Percentiles rank a stretch among this genome's conserved stretches.
These are phyloP conservation scores for Trichoderma simmonsii DNA, from an alignment of 2,329 filamentous ascomycete genomes.

Conservation along the genomic window DNA sequence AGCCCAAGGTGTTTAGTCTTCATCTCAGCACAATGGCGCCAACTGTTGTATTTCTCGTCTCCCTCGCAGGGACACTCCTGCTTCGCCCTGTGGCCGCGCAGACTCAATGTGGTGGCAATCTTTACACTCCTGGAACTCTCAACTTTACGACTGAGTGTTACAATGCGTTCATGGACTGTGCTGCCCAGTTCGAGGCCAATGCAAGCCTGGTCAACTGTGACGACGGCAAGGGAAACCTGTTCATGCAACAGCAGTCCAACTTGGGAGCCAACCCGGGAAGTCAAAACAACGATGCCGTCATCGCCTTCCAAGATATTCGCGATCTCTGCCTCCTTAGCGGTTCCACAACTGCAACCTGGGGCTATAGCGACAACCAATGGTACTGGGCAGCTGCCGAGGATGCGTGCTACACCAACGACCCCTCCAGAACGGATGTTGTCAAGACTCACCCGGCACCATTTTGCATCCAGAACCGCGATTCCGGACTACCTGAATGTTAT, in stretches of 20 bases:
- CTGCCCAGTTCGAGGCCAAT: constrained; percentile 5
- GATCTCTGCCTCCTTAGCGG: constrained; percentile 18
- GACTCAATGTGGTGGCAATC: constrained; percentile 15
- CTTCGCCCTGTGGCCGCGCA: constrained; percentile 10
- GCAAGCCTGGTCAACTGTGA: constrained; percentile 13
- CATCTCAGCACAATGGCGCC: neutral
- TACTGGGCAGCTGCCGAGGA: constrained; percentile 15
- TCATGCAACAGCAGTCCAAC: constrained; percentile 18
- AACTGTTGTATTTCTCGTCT: neutral
- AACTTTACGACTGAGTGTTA: constrained; percentile 18
- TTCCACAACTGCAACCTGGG: constrained; percentile 15
- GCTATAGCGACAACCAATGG: constrained; percentile 20
- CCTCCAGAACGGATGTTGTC: constrained; percentile 6
- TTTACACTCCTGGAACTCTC: constrained; percentile 13
- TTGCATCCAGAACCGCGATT: constrained; percentile 19
- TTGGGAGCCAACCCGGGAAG: neutral
- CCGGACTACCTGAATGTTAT: constrained; percentile 11
- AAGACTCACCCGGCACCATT: constrained; percentile 8
- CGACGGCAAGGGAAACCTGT: constrained; percentile 10
- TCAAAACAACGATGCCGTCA: constrained; percentile 11
- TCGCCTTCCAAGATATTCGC: constrained; percentile 16
- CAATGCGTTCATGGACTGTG: constrained; percentile 7
- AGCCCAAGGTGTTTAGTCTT: neutral
- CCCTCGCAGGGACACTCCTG: constrained; percentile 4
- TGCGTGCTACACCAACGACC: constrained; percentile 6